phyloP scores from a whole-genome alignment of 495 filamentous ascomycete genomes.

The Aspergillus incahuasiensis region DNA sequence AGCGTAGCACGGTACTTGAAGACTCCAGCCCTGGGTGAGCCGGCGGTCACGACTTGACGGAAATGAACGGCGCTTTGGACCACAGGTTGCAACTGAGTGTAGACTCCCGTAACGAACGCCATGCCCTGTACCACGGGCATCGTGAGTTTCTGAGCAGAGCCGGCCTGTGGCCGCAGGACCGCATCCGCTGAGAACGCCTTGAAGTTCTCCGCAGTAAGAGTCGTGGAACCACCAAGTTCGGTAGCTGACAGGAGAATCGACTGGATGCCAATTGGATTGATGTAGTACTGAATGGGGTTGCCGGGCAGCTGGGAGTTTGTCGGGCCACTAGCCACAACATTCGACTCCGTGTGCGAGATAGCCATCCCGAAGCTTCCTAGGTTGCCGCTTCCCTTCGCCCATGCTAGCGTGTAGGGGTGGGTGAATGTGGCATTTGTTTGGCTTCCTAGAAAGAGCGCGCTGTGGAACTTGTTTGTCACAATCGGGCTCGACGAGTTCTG shows the following conservation, averaged over 20 bases:
- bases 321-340: conserved; percentile 60
- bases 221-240: conserved; percentile 59
- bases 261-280: conserved; percentile 78
- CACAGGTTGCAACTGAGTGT: conserved; percentile 61
- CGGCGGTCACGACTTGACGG: conserved; percentile 55
- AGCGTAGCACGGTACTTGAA: conserved; percentile 72
- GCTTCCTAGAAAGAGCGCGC: conserved; percentile 75
- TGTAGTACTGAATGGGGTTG: conserved; percentile 62
- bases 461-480: conserved; percentile 89
- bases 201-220: conserved; percentile 58
- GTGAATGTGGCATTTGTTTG: conserved; percentile 71
- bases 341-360: conserved; percentile 64
- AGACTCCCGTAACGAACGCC: conserved; percentile 80
- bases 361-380: conserved; percentile 70
- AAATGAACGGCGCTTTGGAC: conserved; percentile 73
- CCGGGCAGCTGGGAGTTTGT: conserved; percentile 46
- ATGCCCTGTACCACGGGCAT: conserved; percentile 89
- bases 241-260: conserved; percentile 72
- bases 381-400: conserved; percentile 65
- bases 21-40: conserved; percentile 55
- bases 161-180: conserved; percentile 52
- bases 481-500: conserved; percentile 49
- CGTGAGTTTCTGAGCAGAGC: conserved; percentile 54
- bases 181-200: conserved; percentile 69
- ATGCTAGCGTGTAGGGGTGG: conserved; percentile 78